Evolutionary conservation across 768 basidiomycete species (phyloP), one percentile per base, ranked within the genome.

Genomic region (Cystobasidiopsis lactophilus): DNA sequence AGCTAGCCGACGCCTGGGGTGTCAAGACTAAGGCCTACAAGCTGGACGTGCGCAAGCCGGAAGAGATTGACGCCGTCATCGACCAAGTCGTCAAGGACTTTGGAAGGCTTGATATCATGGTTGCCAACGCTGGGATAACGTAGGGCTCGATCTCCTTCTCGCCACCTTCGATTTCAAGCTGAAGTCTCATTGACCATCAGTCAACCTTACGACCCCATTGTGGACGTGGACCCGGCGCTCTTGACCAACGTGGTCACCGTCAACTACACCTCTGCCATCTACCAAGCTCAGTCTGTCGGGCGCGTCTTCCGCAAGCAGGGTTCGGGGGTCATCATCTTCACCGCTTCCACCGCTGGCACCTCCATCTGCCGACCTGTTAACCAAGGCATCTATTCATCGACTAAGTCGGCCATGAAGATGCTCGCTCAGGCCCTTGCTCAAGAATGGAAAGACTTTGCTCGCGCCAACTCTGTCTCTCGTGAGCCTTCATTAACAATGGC

Each of bases 321-420:
- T 19, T 50, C 39, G 18, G 60, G 60, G 3, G 53, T 51, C 7
- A 56, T 59, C 53, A 59, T 61, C 53, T 53, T 57, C 24, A 61
- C 60, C 1, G 52, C 58, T 23, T 59, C 58, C 13, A n/a, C n/a
- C n/a, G n/a, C n/a, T n/a, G n/a, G n/a, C n/a, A 7, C 9, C 56
- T 49, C 13, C 52, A 30, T 50, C 53, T 59, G 29, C 54, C 54
- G 24, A 53, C 56, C 48, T 30, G 41, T 24, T 19, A 9, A 18
- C 11, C 35, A 58, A 52, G n/a, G n/a, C 0, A 60, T 64, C 0
- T 67, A 68, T 58, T 66, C 66, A 53, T 60, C 64, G 3, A 59
- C 59, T n/a, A 69, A 69, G 52, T 63, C 67, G 2, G 68, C 57
- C 18, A 61, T 67, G 23, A 58, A 56, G 9, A 66, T 66, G 50